Conservation (phyloP, 208 protist genomes). For the Vickermania spadyakhi region DNA sequence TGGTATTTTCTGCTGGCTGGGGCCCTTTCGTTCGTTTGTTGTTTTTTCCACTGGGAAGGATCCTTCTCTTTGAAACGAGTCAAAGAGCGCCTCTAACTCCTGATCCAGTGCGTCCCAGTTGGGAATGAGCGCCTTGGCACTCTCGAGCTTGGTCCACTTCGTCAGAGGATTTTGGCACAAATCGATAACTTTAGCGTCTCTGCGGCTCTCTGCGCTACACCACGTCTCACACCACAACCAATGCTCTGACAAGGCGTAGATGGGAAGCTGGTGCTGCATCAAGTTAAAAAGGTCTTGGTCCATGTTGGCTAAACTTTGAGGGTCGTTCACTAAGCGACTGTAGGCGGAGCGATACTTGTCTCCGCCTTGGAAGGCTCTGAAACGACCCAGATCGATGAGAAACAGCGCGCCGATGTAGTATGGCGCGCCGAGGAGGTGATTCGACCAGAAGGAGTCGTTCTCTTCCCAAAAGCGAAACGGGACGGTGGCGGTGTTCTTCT, state of each 20-base stretch:
- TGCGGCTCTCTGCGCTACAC: slow-evolving; percentile 91
- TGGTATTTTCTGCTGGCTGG: too few relatives aligned
- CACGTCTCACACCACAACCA: slow-evolving; percentile 99
- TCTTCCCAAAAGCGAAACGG: slow-evolving; percentile 90
- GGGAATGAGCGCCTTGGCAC: slow-evolving; percentile 84
- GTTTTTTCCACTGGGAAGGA: too few relatives aligned
- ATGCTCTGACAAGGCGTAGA: slow-evolving; percentile 95
- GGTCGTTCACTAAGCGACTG: slow-evolving; percentile 78
- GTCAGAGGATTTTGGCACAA: slow-evolving; percentile 97
- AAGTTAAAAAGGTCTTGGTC: slow-evolving; percentile 98
- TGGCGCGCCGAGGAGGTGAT: slow-evolving; percentile 88
- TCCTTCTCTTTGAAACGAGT: too few relatives aligned
- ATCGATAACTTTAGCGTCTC: slow-evolving; percentile 96
- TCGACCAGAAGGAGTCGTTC: slow-evolving; percentile 88
- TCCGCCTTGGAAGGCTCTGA: slow-evolving; percentile 84
- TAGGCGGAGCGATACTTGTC: slow-evolving; percentile 91
- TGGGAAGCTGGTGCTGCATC: slow-evolving; percentile 88
- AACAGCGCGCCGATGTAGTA: slow-evolving; percentile 99
- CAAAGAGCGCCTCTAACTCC: slow-evolving; percentile 34
- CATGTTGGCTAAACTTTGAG: slow-evolving; percentile 86
- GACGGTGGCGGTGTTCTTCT: slow-evolving; percentile 85
- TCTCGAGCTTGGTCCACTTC: slow-evolving; percentile 93
- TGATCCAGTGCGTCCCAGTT: slow-evolving; percentile 87
- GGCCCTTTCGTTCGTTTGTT: too few relatives aligned
- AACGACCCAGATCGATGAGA: slow-evolving; percentile 91